Evolutionary conservation across 805 yeast species (phyloP).

Genomic region (Metschnikowia cerradonensis): DNA sequence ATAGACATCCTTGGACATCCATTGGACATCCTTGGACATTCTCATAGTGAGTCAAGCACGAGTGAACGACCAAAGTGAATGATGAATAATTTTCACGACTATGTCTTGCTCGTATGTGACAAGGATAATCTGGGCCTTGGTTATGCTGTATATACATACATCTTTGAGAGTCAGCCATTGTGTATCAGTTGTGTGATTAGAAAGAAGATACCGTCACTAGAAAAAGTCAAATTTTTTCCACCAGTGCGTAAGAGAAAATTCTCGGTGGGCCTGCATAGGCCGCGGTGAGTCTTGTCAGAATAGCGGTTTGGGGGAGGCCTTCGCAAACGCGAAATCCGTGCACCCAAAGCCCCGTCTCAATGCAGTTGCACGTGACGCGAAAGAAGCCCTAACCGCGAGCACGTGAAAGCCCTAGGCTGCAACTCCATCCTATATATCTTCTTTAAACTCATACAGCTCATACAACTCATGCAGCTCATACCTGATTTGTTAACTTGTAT

Average conservation of each 20-base stretch:
- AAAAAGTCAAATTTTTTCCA: conserved; percentile 14
- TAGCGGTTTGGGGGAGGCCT: neutral
- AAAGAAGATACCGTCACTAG: conserved; percentile 10
- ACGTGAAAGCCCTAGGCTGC: conserved; percentile 20
- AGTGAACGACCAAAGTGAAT: too few species aligned
- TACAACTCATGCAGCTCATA: too few species aligned
- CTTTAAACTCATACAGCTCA: too few species aligned
- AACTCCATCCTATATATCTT: neutral
- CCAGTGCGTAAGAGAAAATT: conserved; percentile 18
- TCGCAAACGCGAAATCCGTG: conserved; percentile 6
- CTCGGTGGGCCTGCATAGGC: conserved; percentile 16
- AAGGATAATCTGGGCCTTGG: neutral
- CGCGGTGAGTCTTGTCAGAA: neutral
- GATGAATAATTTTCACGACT: too few species aligned
- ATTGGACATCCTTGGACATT: too few species aligned
- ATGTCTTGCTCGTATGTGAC: too few species aligned
- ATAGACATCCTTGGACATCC: too few species aligned
- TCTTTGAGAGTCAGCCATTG: conserved; percentile 97
- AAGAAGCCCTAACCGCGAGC: conserved; percentile 13
- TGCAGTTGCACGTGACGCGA: conserved; percentile 3
- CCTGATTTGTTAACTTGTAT: too few species aligned
- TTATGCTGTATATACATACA: conserved; percentile 55
- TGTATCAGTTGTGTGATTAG: conserved; percentile 23
- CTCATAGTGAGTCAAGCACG: too few species aligned
- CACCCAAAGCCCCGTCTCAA: conserved; percentile 1